Evolutionary conservation across 768 basidiomycete genomes (phyloP).

Genomic region (Mycena maculata): DNA sequence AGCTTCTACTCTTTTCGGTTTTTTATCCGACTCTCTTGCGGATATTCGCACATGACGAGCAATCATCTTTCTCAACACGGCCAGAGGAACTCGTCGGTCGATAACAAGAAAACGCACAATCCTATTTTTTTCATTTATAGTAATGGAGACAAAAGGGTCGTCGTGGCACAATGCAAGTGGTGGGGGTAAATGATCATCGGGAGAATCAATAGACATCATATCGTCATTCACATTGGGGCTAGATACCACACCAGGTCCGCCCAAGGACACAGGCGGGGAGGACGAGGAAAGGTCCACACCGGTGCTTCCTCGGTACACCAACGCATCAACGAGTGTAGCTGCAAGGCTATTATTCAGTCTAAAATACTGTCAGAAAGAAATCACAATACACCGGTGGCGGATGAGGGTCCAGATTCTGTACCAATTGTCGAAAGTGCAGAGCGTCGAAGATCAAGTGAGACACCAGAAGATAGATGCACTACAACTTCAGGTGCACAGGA

Average conservation of each 20-base stretch:
- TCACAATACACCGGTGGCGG: background rate
- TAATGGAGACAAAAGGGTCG: background rate
- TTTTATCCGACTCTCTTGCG: background rate
- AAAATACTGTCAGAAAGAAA: background rate
- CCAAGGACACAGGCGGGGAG: conserved; percentile 2
- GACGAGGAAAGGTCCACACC: background rate
- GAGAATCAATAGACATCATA: background rate
- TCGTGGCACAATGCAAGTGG: background rate
- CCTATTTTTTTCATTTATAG: background rate
- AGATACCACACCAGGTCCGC: conserved; percentile 10
- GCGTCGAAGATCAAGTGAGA: background rate
- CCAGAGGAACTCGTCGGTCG: background rate
- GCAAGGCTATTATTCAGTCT: background rate
- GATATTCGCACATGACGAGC: background rate
- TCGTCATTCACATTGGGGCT: background rate
- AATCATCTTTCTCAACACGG: background rate
- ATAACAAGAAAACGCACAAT: background rate
- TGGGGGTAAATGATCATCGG: background rate
- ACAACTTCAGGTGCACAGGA: background rate
- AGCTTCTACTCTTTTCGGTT: background rate
- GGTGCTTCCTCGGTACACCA: background rate
- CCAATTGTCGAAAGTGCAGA: background rate
- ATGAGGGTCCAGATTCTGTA: background rate
- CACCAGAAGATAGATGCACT: background rate
- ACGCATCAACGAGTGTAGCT: background rate